Evolutionary conservation across 257 asterid genomes (phyloP), one percentile per base, ranked within the genome.

Genomic region (Fraxinus anomala): DNA sequence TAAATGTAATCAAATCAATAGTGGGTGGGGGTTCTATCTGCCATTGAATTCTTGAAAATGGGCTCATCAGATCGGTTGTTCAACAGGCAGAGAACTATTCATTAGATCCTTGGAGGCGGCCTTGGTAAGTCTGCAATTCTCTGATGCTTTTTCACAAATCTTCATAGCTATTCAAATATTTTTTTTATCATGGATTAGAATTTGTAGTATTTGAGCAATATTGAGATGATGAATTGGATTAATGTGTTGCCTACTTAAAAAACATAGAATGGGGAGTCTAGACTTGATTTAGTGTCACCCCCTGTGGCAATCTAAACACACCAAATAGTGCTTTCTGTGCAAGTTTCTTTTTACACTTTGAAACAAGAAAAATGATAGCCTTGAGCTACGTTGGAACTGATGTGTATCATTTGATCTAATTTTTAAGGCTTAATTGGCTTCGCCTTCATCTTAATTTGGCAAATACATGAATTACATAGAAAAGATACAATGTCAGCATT

Each of bases 61-160:
- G 91, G 85, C 83, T 86, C 94, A 76, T 79, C 90, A 30, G 89
- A 91, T 84, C 89, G 87, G 77, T 70, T 92, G 77, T 89, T 92
- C 63, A 79, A 89, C 79, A 86, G 92, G 83, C 83, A 88, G 65
- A 90, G 83, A 82, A 88, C 89, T 67, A 76, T 90, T 88, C 97
- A 91, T 91, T 89, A 92, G 85, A 83, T 91, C 80, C 95, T 94
- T 79, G 97, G 99, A 82, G 97, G 88, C 42, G 91, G 97, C 33
- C 77, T 88, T 81, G 92, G 99, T 94, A 84, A 85, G 91, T 86
- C 73, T 67, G 44, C 39, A 51, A 37, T 63, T 70, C 49, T 72
- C 44, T 31, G 65, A 28, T 70, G 33, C 70, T 63, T 74, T 21
- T 61, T 30, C 5, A 68, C 61, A 19, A 71, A 10, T 12, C 17